Base-by-base conservation (phyloP, 345 rosid genomes). In the Durio zibethinus region DNA sequence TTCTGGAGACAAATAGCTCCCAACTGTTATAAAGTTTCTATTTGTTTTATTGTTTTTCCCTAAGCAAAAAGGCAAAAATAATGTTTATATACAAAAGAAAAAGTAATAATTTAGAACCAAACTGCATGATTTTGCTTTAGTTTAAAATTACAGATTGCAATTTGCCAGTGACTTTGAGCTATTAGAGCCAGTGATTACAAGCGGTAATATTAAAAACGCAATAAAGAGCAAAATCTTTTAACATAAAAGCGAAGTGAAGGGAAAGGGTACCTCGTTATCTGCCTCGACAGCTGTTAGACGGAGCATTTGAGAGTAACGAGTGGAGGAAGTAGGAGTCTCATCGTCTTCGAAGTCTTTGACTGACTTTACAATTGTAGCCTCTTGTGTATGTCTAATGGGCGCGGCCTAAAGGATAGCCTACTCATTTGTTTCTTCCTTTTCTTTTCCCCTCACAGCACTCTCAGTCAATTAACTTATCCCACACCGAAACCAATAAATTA, bases 331-430 rank as follows among this genome's bases (percentile, higher is more conserved):
- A 45, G 95, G 90, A 36, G 90, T 82, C 20, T 96, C 99, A 62
- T 97, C 99, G 10, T 97, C 99, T 82, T 97, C 99, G 72, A 93
- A 92, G 74, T 93, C 98, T 85, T 92, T 94, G 3, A 87, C 84
- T 18, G 98, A 94, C 82, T 97, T 97, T 0, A 97, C 82, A 75
- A 97, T 94, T 4, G 99, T 62, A 97, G 91, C 90, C 92, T 97
- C 85, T 92, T 97, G 86, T 94, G 97, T 48, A 97, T 94, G 85
- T 97, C 99, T 16, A 97, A 82, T 16, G 99, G 99, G 29, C 99
- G 90, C 25, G 99, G 99, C 79, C 99, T 81, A 77, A 97, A 88
- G 42, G 99, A 97, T 7, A 94, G 89, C 87, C 99, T 90, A 83
- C 98, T 94, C 99, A 97, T 59, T 73, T 63, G 72, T 75, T 73